Conservation (phyloP, 192 early-diverging fungal genomes). For the Thamnidium elegans region DNA sequence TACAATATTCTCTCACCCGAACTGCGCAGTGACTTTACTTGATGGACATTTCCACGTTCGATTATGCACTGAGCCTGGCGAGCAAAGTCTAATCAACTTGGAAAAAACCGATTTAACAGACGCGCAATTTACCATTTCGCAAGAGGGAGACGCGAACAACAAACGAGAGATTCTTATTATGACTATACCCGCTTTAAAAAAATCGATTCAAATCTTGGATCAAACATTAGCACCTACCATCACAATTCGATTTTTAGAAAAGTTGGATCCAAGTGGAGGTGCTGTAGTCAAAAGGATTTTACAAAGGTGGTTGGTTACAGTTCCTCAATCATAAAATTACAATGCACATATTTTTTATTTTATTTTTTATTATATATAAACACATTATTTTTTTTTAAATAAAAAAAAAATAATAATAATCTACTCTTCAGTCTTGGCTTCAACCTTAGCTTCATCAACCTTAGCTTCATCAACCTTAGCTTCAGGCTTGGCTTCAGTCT, state of each 20-base stretch:
- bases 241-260: constrained; percentile 36
- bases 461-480: constrained; percentile 7
- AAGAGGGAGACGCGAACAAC: constrained; percentile 7
- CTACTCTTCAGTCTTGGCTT: constrained; percentile 3
- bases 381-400: not conserved
- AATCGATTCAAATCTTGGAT: not conserved
- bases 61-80: constrained; percentile 21
- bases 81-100: constrained; percentile 21
- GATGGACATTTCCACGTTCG: constrained; percentile 30
- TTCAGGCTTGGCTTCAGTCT: not conserved
- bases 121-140: constrained; percentile 18
- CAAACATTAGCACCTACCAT: constrained; percentile 7
- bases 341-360: not conserved
- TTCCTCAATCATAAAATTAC: not conserved
- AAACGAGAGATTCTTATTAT: constrained; percentile 31
- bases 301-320: constrained; percentile 30
- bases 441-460: not conserved
- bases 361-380: not conserved
- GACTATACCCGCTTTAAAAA: constrained; percentile 12
- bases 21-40: constrained; percentile 34
- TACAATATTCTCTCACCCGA: constrained; percentile 24
- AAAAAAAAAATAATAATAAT: not conserved
- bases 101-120: constrained; percentile 22
- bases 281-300: constrained; percentile 35
- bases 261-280: constrained; percentile 35